Evolutionary conservation across 306 rosid genomes (phyloP), one percentile per base, ranked within the genome.

Genomic region (Elaeagnus macrophylla): DNA sequence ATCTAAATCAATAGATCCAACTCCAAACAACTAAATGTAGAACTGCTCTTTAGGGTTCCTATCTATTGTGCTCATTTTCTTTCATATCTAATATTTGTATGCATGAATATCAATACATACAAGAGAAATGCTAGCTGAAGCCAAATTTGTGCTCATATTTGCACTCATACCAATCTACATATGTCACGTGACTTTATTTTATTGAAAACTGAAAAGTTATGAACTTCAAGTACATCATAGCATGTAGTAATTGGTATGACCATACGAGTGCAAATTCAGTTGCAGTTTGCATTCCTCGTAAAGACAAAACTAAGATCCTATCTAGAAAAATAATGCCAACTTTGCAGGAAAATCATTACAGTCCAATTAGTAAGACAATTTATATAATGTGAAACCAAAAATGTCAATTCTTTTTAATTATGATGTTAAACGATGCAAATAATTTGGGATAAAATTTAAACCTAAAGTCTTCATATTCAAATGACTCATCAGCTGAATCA

Each of bases 401-500:
- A 2, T 40, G 15, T 41, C 5, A 9, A 37, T 9, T 13, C 44
- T 17, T 25, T 50, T 18, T 20, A 9, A 40, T 43, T 1, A 48
- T 39, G 47, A 37, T 71, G 42, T 54, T 49, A 13, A 36, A 53
- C 19, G 20, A 52, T 39, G 56, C 62, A 65, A 25, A 54, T 14
- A 18, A 63, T 67, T 70, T 45, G 62, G 67, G 48, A 17, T 61
- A 53, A 51, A 38, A 52, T 57, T 19, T 47, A 48, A 75, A 90
- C 97, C 94, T 83, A 66, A 54, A 64, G 66, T 80, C 78, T 57
- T 85, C 79, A 80, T 67, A 69, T 47, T 84, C 91, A 64, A 70
- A 78, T 60, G 89, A 83, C 57, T 75, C 80, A 74, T 85, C 68
- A 45, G 56, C 64, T 54, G 88, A 70, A 73, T 77, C 77, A 53